phyloP scores from a whole-genome alignment of 2,329 filamentous ascomycete species.

The Didymella pomorum region DNA sequence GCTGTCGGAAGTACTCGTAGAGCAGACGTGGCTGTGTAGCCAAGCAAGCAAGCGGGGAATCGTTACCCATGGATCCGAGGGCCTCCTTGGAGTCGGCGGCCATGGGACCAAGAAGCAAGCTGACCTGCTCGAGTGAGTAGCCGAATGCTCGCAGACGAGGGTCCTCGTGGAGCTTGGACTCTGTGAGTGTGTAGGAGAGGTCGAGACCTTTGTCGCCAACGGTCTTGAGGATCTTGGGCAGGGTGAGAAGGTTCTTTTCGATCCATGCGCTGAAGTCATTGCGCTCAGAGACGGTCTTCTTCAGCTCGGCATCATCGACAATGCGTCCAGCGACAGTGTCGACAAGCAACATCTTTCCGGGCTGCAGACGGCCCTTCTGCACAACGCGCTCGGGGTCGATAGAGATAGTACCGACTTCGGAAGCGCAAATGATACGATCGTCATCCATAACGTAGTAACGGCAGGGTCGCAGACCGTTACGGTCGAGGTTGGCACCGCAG shows the following conservation, averaged over 20 bases:
- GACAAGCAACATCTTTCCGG: constrained; percentile 94
- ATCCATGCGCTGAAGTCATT: constrained; percentile 91
- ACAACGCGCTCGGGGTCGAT: constrained; percentile 90
- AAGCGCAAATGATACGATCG: constrained; percentile 96
- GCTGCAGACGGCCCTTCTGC: constrained; percentile 92
- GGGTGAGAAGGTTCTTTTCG: constrained; percentile 81
- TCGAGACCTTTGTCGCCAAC: constrained; percentile 67
- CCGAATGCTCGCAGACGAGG: constrained; percentile 85
- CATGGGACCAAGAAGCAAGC: constrained; percentile 90
- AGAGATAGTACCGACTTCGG: constrained; percentile 91
- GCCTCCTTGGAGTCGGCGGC: constrained; percentile 97
- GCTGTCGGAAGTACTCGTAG: constrained; percentile 96
- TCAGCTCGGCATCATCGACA: constrained; percentile 92
- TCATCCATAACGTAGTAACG: constrained; percentile 97
- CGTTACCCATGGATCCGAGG: constrained; percentile 96
- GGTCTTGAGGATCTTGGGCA: constrained; percentile 76
- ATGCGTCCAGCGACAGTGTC: constrained; percentile 91
- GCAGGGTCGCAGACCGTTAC: constrained; percentile 93
- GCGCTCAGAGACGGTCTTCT: constrained; percentile 84
- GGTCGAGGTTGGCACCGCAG: constrained; percentile 95
- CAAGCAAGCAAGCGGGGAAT: constrained; percentile 89
- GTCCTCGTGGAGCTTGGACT: constrained; percentile 80
- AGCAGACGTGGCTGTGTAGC: constrained; percentile 88
- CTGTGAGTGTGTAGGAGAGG: constrained; percentile 72
- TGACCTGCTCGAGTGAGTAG: constrained; percentile 95